These are phyloP conservation scores for Penicillium polonicum DNA, from an alignment of 2,329 filamentous ascomycete genomes.

Conservation along the genomic window DNA sequence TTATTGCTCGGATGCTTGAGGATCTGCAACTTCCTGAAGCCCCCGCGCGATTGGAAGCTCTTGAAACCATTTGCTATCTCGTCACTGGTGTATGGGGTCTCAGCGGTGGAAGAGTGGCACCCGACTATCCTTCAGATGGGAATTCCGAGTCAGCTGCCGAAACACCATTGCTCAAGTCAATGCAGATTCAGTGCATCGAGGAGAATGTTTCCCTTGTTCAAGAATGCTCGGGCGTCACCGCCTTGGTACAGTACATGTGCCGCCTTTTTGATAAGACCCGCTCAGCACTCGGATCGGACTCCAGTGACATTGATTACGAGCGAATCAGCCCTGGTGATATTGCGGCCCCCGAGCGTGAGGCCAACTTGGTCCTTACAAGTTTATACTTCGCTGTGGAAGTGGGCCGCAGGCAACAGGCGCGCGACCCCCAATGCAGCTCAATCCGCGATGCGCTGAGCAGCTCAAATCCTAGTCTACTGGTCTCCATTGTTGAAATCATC, in stretches of 20 bases:
- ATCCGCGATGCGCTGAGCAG: slow-evolving; percentile 46
- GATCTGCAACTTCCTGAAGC: slow-evolving; percentile 42
- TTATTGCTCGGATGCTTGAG: slow-evolving; percentile 40
- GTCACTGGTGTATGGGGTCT: slow-evolving; percentile 69
- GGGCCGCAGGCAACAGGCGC: slow-evolving; percentile 38
- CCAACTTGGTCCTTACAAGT: slow-evolving; percentile 44
- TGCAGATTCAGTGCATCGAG: slow-evolving; percentile 50
- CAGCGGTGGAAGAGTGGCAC: slow-evolving; percentile 54
- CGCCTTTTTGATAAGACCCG: slow-evolving; percentile 41
- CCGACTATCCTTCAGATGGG: slow-evolving; percentile 33
- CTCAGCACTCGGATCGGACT: slow-evolving; percentile 23
- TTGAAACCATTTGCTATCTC: slow-evolving; percentile 52
- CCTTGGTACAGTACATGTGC: slow-evolving; percentile 40
- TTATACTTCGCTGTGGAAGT: slow-evolving; percentile 46
- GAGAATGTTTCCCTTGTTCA: slow-evolving; percentile 41
- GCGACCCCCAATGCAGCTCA: slow-evolving; percentile 24
- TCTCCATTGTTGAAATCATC: slow-evolving; percentile 68
- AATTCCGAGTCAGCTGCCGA: slow-evolving; percentile 40
- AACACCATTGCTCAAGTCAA: slow-evolving; percentile 48
- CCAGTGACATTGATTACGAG: slow-evolving; percentile 32
- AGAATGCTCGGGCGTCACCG: slow-evolving; percentile 36
- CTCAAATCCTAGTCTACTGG: slow-evolving; percentile 66
- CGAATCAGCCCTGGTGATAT: slow-evolving; percentile 34
- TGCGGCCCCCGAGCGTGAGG: slow-evolving; percentile 41
- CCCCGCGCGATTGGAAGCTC: slow-evolving; percentile 44